Evolutionary conservation across 2,329 filamentous ascomycete species (phyloP), one percentile per base, ranked within the genome.

Genomic region (Penicillium sp.): DNA sequence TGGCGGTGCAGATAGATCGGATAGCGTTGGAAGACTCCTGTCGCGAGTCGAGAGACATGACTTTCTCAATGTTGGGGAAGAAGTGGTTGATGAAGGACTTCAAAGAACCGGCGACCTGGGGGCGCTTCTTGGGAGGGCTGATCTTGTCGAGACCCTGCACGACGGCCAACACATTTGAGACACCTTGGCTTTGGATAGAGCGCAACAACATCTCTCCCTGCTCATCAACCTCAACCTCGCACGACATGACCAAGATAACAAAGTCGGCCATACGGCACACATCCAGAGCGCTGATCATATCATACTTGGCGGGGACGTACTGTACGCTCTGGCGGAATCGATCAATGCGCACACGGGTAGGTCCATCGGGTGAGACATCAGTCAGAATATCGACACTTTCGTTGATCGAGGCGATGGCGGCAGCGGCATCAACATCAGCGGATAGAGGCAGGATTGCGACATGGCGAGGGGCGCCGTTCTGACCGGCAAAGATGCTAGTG

Each of bases 21-120:
- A 97, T 89, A 36, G 96, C 79, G 70, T 97, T 97, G 48, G 91
- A 85, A 70, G 90, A 93, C 71, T 99, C 94, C 69, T 96, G 92
- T 68, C 90, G 83, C 58, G 84, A 93, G 69, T 96, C 92, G 51
- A 97, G 80, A 62, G 86, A 94, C 73, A 93, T 90, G 14, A 99
- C 82, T 74, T 94, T 97, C 66, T 97, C 92, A 65, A 94, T 88
- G 22, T 90, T 84, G 0, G 94, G 92, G 72, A 97, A 93, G 77
- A 96, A 99, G 72, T 96, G 93, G 24, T 87, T 91, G 67, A 97
- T 92, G 75, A 89, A 97, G 1, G 91, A 95, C 71, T 92, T 94
- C 51, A 99, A 81, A 1, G 92, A 97, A 45, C 86, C 82, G 45
- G 93, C 77, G 10, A 96, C 85, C 55, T 92, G 88, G 0, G 85